Evolutionary conservation across 306 rosid genomes (phyloP).

Genomic region (Lathyrus aphaca): DNA sequence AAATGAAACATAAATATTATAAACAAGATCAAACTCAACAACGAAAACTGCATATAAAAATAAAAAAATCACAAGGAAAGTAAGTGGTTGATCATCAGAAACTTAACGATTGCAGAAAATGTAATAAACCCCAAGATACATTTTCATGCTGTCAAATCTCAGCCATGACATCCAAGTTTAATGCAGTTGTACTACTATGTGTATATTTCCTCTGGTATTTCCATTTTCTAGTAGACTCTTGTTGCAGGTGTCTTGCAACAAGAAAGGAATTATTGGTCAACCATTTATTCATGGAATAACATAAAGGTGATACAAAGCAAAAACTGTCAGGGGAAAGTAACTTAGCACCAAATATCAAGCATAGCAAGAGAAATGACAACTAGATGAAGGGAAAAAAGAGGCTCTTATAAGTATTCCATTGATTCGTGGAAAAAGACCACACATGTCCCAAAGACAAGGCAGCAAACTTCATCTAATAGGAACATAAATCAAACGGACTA

Average conservation of each 20-base stretch:
- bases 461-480: constrained; percentile 12
- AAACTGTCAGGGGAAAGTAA: background rate
- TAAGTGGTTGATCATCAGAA: constrained; percentile 13
- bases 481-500: constrained; percentile 1
- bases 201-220: background rate
- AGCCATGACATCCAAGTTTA: constrained; percentile 22
- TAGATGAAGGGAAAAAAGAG: constrained; percentile 3
- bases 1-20: constrained; percentile 28
- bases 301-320: constrained; percentile 9
- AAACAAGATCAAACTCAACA: constrained; percentile 29
- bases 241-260: constrained; percentile 27
- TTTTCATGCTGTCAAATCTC: constrained; percentile 11
- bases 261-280: constrained; percentile 20
- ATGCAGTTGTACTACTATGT: constrained; percentile 2
- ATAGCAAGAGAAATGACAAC: constrained; percentile 21
- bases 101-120: background rate
- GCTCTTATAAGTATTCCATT: constrained; percentile 8
- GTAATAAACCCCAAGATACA: background rate
- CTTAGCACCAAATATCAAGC: background rate
- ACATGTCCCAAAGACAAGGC: constrained; percentile 12
- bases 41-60: background rate
- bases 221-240: constrained; percentile 25
- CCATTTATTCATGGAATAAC: constrained; percentile 20
- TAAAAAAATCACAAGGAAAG: constrained; percentile 16
- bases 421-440: constrained; percentile 4